phyloP scores from a whole-genome alignment of 495 filamentous ascomycete species.

The Glarea lozoyensis region DNA sequence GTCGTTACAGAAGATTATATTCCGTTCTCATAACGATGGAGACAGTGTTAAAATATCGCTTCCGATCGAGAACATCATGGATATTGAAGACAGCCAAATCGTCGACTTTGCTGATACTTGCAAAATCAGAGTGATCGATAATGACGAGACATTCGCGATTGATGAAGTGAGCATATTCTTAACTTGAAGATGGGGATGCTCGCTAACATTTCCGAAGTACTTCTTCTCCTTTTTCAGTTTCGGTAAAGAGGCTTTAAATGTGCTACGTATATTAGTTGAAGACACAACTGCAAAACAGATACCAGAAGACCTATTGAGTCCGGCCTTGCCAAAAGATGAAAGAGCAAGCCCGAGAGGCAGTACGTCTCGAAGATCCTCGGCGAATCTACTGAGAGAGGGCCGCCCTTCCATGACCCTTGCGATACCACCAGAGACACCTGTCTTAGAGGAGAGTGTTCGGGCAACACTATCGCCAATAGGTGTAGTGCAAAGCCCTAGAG shows the following conservation, averaged over 20 bases:
- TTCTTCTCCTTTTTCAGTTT: slow-evolving; percentile 93
- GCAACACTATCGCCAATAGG: slow-evolving; percentile 49
- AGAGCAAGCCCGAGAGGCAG: slow-evolving; percentile 8
- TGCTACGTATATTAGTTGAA: slow-evolving; percentile 66
- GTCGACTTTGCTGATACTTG: slow-evolving; percentile 89
- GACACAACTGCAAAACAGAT: slow-evolving; percentile 46
- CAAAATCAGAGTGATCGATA: slow-evolving; percentile 86
- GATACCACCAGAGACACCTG: slow-evolving; percentile 26
- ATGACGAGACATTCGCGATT: slow-evolving; percentile 85
- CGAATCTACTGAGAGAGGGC: slow-evolving; percentile 5
- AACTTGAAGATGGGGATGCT: too few species aligned
- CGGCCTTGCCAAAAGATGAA: slow-evolving; percentile 5
- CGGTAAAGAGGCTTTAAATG: slow-evolving; percentile 74
- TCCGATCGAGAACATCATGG: slow-evolving; percentile 80
- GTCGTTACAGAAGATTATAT: slow-evolving; percentile 87
- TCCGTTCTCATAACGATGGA: slow-evolving; percentile 90
- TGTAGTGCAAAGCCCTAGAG: slow-evolving; percentile 31
- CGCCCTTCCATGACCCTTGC: slow-evolving; percentile 6
- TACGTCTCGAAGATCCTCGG: slow-evolving; percentile 10
- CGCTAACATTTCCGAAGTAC: slow-evolving; percentile 50
- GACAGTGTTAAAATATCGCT: slow-evolving; percentile 95
- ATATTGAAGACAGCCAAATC: slow-evolving; percentile 87
- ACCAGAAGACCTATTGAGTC: slow-evolving; percentile 22
- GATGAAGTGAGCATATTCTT: slow-evolving; percentile 62
- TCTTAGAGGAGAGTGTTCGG: slow-evolving; percentile 51